A percentile compares a stretch with the other conserved stretches of the same genome.
phyloP scores from a whole-genome alignment of 2,329 filamentous ascomycete genomes.

The Fusarium abutilonis region DNA sequence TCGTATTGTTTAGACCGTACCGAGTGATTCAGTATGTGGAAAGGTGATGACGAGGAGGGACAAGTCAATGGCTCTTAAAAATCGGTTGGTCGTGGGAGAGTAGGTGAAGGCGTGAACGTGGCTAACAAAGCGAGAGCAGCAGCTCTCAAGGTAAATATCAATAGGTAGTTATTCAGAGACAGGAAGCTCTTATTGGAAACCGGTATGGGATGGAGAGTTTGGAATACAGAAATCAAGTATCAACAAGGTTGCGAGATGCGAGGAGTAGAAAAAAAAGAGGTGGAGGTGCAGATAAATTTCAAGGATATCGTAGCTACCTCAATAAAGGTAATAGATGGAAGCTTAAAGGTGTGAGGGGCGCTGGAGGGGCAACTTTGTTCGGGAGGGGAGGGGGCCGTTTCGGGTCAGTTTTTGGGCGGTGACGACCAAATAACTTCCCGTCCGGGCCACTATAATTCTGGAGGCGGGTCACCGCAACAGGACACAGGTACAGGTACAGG shows the following conservation, averaged over 20 bases:
- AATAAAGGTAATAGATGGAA: constrained; percentile 35
- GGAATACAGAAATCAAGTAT: constrained; percentile 2
- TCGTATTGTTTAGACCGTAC: neutral
- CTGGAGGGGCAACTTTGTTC: constrained; percentile 16
- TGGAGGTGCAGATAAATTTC: constrained; percentile 17
- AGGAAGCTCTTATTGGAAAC: neutral
- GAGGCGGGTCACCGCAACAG: too few species aligned
- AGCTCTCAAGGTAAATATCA: constrained; percentile 15
- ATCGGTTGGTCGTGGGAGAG: constrained; percentile 31
- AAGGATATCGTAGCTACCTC: constrained; percentile 21
- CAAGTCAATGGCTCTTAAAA: constrained; percentile 9
- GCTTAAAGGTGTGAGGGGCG: constrained; percentile 21
- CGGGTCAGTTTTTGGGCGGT: neutral
- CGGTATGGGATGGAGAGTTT: neutral
- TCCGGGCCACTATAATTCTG: neutral
- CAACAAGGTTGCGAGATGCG: constrained; percentile 26
- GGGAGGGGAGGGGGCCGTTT: neutral
- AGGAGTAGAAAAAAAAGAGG: constrained; percentile 33
- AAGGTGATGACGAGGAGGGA: constrained; percentile 11
- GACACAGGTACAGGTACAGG: too few species aligned
- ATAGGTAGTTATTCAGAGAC: constrained; percentile 1
- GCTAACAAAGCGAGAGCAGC: constrained; percentile 12
- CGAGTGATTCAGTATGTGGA: neutral
- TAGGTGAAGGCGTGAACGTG: constrained; percentile 11
- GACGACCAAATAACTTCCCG: neutral